Base-by-base conservation (phyloP, 2,329 filamentous ascomycete genomes). In the Seiridium unicorne region DNA sequence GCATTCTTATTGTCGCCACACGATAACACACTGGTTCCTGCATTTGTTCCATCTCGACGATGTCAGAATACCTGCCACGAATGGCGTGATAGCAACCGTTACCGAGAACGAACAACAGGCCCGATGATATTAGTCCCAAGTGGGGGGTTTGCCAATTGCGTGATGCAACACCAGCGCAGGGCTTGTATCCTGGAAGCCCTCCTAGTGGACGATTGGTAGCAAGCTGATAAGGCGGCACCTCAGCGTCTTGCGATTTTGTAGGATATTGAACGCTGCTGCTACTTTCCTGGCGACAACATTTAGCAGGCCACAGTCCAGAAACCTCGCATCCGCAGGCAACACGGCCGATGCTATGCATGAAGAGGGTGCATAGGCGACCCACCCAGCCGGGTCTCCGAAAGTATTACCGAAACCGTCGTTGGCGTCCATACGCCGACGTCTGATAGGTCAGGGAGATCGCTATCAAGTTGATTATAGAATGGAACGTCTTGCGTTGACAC, bases 41-140 rank as follows among this genome's bases (percentile, higher is more conserved):
- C 13, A 53, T 53, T 38, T 8, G 34, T 36, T 36, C 8, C 32
- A 53, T 35, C 34, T 36, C 36, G 18, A 32, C 36, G 36, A 55
- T 55, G 51, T 55, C 38, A 38, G 38, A 55, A 55, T 55, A 44
- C 11, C 38, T 42, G n/a, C 51, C 44, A 55, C 44, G 34, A 55
- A 55, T 55, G 35, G 51, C 51, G 51, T 55, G 51, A 38, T 55
- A 44, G 51, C 26, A 38, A 55, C 9, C 13, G 36, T 55, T 40
- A 44, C 51, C 51, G 34, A 44, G 35, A 40, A 55, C 36, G 36
- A 42, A 44, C 36, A 32, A 31, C 36, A 26, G 26, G 11, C 8
- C 51, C 51, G 38, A 55, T 36, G 51, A 40, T 55, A 35, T 36
- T 9, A 26, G 36, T 42, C 36, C 49, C 51, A 42, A 55, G 40